Evolutionary conservation across 148 eudicot genomes (phyloP).

Genomic region (Vaccinium corymbosum): DNA sequence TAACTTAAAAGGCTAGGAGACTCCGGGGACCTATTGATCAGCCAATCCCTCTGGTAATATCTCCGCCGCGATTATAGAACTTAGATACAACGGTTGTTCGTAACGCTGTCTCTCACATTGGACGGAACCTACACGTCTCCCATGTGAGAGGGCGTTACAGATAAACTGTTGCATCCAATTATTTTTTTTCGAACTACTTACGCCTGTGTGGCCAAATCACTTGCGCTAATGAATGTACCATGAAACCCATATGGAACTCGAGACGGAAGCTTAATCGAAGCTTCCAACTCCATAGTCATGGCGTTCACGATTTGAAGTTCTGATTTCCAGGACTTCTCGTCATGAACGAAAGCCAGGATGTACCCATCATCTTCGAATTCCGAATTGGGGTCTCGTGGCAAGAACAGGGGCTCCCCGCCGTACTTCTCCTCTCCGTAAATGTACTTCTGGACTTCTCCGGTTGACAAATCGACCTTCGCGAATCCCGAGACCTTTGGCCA

Average conservation of each 20-base stretch:
- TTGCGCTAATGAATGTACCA: slow-evolving; percentile 28
- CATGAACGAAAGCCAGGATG: slow-evolving; percentile 27
- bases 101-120: background rate
- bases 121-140: background rate
- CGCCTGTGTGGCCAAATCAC: slow-evolving; percentile 24
- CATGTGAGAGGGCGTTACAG: background rate
- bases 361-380: slow-evolving; percentile 29
- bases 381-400: slow-evolving; percentile 18
- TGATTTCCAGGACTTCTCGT: slow-evolving; percentile 27
- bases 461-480: slow-evolving; percentile 28
- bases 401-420: slow-evolving; percentile 38
- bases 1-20: background rate
- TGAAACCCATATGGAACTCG: slow-evolving; percentile 37
- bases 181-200: background rate
- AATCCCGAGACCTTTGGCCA: slow-evolving; percentile 38
- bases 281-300: slow-evolving; percentile 21
- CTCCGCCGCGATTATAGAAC: background rate
- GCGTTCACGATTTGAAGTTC: slow-evolving; percentile 32
- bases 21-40: slow-evolving; percentile 17
- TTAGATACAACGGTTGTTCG: background rate
- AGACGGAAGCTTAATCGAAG: slow-evolving; percentile 29
- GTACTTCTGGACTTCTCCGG: slow-evolving; percentile 26
- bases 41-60: slow-evolving; percentile 22
- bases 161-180: too few species aligned
- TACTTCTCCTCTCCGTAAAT: slow-evolving; percentile 23